phyloP scores from a whole-genome alignment of 805 yeast genomes.

The Spathaspora hagerdaliae region DNA sequence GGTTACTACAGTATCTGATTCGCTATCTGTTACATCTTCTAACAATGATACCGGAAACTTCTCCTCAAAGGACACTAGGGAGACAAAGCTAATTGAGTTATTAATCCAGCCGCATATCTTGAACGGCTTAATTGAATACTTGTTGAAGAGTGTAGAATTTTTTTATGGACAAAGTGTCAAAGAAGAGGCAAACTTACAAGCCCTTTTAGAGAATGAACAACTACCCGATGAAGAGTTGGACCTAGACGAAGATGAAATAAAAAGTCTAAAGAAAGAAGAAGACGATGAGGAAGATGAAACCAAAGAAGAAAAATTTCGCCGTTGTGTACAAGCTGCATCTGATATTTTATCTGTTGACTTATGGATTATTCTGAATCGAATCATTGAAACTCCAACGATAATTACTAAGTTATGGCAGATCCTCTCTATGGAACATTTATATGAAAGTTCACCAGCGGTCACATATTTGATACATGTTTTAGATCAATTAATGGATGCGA shows the following conservation, averaged over 20 bases:
- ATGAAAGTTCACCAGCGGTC: slow-evolving; percentile 37
- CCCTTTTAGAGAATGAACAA: slow-evolving; percentile 5
- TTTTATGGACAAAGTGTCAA: slow-evolving; percentile 27
- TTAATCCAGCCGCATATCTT: slow-evolving; percentile 76
- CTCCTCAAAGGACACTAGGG: slow-evolving; percentile 30
- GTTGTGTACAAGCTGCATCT: slow-evolving; percentile 37
- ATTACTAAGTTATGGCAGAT: slow-evolving; percentile 42
- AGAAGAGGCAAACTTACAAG: slow-evolving; percentile 18
- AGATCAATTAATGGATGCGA: slow-evolving; percentile 75
- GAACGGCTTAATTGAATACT: slow-evolving; percentile 61
- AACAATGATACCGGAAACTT: slow-evolving; percentile 22
- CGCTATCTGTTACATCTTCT: slow-evolving; percentile 31
- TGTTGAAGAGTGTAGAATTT: slow-evolving; percentile 49
- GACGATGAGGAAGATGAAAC: slow-evolving; percentile 21
- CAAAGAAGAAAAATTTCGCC: slow-evolving; percentile 27
- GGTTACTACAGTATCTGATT: slow-evolving; percentile 7
- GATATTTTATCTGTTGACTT: slow-evolving; percentile 38
- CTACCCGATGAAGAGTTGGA: slow-evolving; percentile 1
- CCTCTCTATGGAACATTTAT: slow-evolving; percentile 24
- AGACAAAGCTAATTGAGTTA: slow-evolving; percentile 65
- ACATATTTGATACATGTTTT: slow-evolving; percentile 55
- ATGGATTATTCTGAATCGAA: slow-evolving; percentile 40
- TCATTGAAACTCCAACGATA: slow-evolving; percentile 38
- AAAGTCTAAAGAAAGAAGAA: slow-evolving; percentile 1
- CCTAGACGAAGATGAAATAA: slow-evolving; percentile 5